A percentile compares a stretch with the other conserved stretches of the same genome.
Evolutionary conservation across 2,329 filamentous ascomycete species (phyloP).

Genomic region (Orbilia oligospora): DNA sequence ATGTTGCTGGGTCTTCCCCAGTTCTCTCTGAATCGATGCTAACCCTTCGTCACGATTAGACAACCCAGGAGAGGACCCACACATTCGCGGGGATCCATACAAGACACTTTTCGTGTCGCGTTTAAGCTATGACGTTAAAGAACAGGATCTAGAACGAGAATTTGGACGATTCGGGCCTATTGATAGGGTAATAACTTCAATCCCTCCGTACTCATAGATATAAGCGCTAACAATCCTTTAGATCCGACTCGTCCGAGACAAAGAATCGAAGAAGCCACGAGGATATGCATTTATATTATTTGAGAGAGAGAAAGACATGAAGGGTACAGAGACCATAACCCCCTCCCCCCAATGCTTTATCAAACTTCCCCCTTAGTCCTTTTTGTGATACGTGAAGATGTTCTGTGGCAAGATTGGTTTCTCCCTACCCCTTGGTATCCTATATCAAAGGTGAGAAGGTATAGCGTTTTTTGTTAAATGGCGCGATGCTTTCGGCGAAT

Average conservation of each 20-base stretch:
- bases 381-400: conserved; percentile 60
- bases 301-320: conserved; percentile 98
- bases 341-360: conserved; percentile 65
- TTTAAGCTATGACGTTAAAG: conserved; percentile 88
- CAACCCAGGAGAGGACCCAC: conserved; percentile 85
- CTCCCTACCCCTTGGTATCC: conserved; percentile 37
- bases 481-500: conserved; percentile 59
- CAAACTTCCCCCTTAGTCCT: conserved; percentile 55
- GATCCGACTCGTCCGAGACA: conserved; percentile 91
- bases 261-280: conserved; percentile 84
- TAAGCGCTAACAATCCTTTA: conserved; percentile 66
- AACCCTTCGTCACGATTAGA: conserved; percentile 70
- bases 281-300: conserved; percentile 98
- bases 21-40: conserved; percentile 41
- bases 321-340: conserved; percentile 80
- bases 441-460: conserved; percentile 61
- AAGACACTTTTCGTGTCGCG: conserved; percentile 94
- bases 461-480: conserved; percentile 61
- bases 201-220: conserved; percentile 30
- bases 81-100: conserved; percentile 92
- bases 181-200: conserved; percentile 78
- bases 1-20: background rate
- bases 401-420: conserved; percentile 55
- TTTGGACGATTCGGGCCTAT: conserved; percentile 95
- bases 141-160: conserved; percentile 90